These are phyloP conservation scores for Polymyxa betae DNA, from an alignment of 208 protist genomes.

Conservation along the genomic window DNA sequence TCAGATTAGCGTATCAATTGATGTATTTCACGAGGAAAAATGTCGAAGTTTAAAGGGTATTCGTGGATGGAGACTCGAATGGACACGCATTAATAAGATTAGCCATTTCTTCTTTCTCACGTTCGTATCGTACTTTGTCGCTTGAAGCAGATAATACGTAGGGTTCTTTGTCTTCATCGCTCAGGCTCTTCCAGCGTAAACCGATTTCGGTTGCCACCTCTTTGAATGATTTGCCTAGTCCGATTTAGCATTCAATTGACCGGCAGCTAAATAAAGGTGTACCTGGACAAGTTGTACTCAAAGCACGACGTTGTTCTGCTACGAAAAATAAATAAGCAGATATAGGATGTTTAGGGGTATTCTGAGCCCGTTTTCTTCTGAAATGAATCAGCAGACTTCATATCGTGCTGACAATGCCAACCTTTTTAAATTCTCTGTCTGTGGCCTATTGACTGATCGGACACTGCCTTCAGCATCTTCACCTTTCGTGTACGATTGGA, in stretches of 20 bases:
- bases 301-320: conserved; percentile 40
- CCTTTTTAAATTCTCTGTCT: conserved; percentile 6
- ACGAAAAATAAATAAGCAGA: conserved; percentile 60
- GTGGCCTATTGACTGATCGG: neutral
- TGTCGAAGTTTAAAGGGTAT: neutral
- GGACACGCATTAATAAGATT: neutral
- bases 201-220: conserved; percentile 59
- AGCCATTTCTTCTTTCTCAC: conserved; percentile 48
- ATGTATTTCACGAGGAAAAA: neutral
- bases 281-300: neutral
- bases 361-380: conserved; percentile 20
- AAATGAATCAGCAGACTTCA: neutral
- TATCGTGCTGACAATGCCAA: conserved; percentile 9
- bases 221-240: conserved; percentile 36
- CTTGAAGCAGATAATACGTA: conserved; percentile 49
- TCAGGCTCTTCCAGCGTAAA: conserved; percentile 21
- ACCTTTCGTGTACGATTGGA: conserved; percentile 19
- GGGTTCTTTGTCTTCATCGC: conserved; percentile 54
- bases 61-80: neutral
- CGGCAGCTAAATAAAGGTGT: neutral
- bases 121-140: conserved; percentile 58
- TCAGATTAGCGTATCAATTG: neutral
- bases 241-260: neutral
- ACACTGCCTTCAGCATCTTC: conserved; percentile 1
- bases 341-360: conserved; percentile 55